Base-by-base conservation (phyloP, 345 rosid species). In the Anastatica hierochuntica region DNA sequence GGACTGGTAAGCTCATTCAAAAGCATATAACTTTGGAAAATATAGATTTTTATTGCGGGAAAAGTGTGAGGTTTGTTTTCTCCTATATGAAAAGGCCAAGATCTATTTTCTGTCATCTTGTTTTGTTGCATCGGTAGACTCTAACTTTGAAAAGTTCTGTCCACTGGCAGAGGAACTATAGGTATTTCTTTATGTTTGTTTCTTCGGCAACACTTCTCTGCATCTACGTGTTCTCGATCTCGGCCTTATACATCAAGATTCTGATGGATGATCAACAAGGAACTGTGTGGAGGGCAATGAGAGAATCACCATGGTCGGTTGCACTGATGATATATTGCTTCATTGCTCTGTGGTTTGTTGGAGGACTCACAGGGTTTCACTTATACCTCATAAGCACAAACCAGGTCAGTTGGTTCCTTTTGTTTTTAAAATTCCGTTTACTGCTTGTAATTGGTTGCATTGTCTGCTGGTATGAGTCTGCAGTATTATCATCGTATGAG, bases 281-380 rank as follows among this genome's bases (percentile, higher is more conserved):
- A 49, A 78, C 94, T 29, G 90, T 92, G 41, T 92, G 94, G 95
- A 85, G 50, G 65, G 94, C 98, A 7, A 85, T 92, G 94, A 77
- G 71, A 67, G 83, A 73, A 69, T 88, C 98, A 57, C 98, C 97
- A 35, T 81, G 83, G 27, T 73, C 97, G 40, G 85, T 88, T 29
- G 44, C 67, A 30, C 74, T 92, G 53, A 88, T 92, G 95, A 67
- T 62, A 38, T 92, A 85, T 56, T 81, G 94, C 73, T 92, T 88
- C 73, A 71, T 92, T 62, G 60, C 94, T 18, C 74, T 92, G 54
- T 92, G 98, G 98, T 85, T 88, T 78, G 98, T 92, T 40, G 94
- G 94, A 56, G 98, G 98, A 8, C 94, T 92, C 30, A 83, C 97
- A 18, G 97, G 90, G 68, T 92, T 88, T 76, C 98, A 92, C 76